These are phyloP conservation scores for Xylariaceae sp. DNA, from an alignment of 2,329 filamentous ascomycete species.

Conservation along the genomic window DNA sequence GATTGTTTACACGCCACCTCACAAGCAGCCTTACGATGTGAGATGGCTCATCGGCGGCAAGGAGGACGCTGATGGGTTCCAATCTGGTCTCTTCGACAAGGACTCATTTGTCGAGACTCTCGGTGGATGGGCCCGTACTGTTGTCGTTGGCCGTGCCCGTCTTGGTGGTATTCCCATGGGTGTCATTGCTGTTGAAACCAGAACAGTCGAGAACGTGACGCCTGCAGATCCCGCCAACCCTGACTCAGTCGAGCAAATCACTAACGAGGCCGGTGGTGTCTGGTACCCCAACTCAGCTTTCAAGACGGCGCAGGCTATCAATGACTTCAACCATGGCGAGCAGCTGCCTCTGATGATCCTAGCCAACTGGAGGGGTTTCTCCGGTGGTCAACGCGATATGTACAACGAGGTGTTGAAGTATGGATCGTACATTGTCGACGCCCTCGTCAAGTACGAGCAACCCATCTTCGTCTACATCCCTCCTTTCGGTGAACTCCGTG, in stretches of 20 bases:
- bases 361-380: constrained; percentile 99
- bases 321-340: constrained; percentile 98
- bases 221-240: constrained; percentile 97
- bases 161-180: constrained; percentile 96
- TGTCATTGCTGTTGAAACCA: constrained; percentile 95
- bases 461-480: constrained; percentile 99
- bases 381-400: constrained; percentile 98
- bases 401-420: constrained; percentile 99
- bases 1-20: constrained; percentile 73
- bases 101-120: constrained; percentile 96
- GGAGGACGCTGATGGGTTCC: constrained; percentile 79
- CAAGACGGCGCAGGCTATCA: constrained; percentile 98
- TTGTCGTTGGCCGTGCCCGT: constrained; percentile 92
- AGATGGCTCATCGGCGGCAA: constrained; percentile 89
- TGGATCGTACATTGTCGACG: constrained; percentile 97
- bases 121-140: constrained; percentile 93
- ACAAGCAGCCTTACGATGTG: constrained; percentile 86
- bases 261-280: constrained; percentile 93
- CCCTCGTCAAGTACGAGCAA: constrained; percentile 96
- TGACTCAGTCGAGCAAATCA: constrained; percentile 94
- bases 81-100: constrained; percentile 90
- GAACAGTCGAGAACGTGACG: constrained; percentile 92
- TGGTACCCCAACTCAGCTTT: constrained; percentile 99
- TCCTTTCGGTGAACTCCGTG: constrained; percentile 91
- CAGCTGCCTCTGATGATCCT: constrained; percentile 98